Evolutionary conservation across 2,329 filamentous ascomycete genomes (phyloP).

Genomic region (Alternaria metachromatica): DNA sequence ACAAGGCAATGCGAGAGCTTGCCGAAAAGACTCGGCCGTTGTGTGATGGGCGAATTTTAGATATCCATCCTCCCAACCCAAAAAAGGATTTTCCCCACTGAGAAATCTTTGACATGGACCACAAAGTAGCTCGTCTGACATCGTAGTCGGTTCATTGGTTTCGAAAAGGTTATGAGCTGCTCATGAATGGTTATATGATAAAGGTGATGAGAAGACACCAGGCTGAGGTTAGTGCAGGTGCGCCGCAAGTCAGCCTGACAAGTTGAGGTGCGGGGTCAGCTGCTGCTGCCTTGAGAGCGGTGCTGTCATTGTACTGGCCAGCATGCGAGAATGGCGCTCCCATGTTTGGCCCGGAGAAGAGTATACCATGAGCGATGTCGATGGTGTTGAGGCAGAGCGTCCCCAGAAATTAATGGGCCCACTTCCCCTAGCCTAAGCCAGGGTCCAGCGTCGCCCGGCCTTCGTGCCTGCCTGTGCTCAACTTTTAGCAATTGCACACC

Average conservation of each 20-base stretch:
- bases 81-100: background rate
- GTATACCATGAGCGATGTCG: conserved; percentile 39
- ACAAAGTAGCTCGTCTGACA: background rate
- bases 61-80: fast-evolving
- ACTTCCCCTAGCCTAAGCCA: conserved; percentile 11
- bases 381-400: conserved; percentile 39
- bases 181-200: background rate
- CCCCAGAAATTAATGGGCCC: conserved; percentile 2
- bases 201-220: background rate
- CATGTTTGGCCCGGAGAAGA: no score
- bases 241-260: background rate
- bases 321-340: no score
- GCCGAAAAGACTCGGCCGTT: background rate
- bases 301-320: background rate
- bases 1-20: background rate
- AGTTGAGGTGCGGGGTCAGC: background rate
- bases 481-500: conserved; percentile 12
- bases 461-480: conserved; percentile 25
- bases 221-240: background rate
- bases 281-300: background rate
- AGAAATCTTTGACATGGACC: background rate
- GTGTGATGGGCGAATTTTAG: background rate
- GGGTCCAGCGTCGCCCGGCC: conserved; percentile 12
- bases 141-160: background rate
- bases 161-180: background rate